Evolutionary conservation across 2,329 filamentous ascomycete genomes (phyloP).

Genomic region (Aschersonia sp.): DNA sequence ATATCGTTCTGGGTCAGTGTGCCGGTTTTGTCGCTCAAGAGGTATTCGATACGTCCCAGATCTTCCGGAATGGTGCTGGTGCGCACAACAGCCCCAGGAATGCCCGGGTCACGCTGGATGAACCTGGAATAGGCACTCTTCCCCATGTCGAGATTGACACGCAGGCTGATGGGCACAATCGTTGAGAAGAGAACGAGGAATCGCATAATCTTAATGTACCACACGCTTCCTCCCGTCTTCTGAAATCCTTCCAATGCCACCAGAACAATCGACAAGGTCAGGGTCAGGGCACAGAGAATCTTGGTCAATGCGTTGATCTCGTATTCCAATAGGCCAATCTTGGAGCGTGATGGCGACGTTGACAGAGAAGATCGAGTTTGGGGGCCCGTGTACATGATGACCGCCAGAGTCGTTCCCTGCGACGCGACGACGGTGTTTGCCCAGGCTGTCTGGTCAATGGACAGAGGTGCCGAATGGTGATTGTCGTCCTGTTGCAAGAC

Average conservation of each 20-base stretch:
- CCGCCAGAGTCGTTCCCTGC: conserved; percentile 74
- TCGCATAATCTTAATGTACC: conserved; percentile 98
- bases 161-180: conserved; percentile 91
- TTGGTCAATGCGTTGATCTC: conserved; percentile 97
- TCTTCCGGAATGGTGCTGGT: conserved; percentile 98
- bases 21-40: conserved; percentile 96
- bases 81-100: conserved; percentile 81
- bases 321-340: conserved; percentile 82
- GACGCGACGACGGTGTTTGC: conserved; percentile 95
- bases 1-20: conserved; percentile 96
- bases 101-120: conserved; percentile 81
- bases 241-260: conserved; percentile 78
- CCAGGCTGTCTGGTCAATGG: conserved; percentile 97
- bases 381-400: conserved; percentile 86
- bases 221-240: conserved; percentile 48
- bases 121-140: conserved; percentile 95
- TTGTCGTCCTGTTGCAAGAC: conserved; percentile 17
- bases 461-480: conserved; percentile 54
- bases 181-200: conserved; percentile 98
- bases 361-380: conserved; percentile 90
- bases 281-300: conserved; percentile 79
- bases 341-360: conserved; percentile 80
- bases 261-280: conserved; percentile 72
- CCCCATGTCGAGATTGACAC: conserved; percentile 93
- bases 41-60: conserved; percentile 85